These are phyloP conservation scores for Polyporus arcularius DNA, from an alignment of 768 basidiomycete species.

Conservation along the genomic window DNA sequence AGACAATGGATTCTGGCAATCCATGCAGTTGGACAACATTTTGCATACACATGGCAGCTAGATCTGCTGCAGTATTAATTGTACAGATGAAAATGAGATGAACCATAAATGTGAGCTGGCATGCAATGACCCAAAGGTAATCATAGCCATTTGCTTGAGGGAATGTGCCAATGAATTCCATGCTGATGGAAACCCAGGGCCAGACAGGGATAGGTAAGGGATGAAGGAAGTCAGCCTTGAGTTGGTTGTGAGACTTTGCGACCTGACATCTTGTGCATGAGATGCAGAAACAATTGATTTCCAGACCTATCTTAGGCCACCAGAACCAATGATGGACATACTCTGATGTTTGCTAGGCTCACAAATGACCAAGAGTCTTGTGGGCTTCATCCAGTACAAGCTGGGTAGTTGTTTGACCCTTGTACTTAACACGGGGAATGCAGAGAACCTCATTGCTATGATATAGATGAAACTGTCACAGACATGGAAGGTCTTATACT, in stretches of 20 bases:
- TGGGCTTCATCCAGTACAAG: slow-evolving; percentile 34
- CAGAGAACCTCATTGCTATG: slow-evolving; percentile 17
- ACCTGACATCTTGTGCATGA: slow-evolving; percentile 25
- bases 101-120: slow-evolving; percentile 21
- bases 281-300: slow-evolving; percentile 22
- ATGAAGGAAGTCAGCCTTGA: slow-evolving; percentile 32
- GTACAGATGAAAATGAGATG: slow-evolving; percentile 20
- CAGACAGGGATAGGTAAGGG: slow-evolving; percentile 28
- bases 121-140: slow-evolving; percentile 28
- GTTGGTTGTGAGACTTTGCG: slow-evolving; percentile 13
- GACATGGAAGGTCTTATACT: slow-evolving; percentile 6
- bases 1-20: slow-evolving; percentile 26
- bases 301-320: slow-evolving; percentile 31
- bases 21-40: slow-evolving; percentile 27
- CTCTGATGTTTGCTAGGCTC: slow-evolving; percentile 26
- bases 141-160: slow-evolving; percentile 31
- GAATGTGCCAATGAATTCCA: slow-evolving; percentile 43
- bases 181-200: slow-evolving; percentile 40
- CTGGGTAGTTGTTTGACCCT: slow-evolving; percentile 9
- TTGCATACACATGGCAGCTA: slow-evolving; percentile 18
- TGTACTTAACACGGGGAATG: slow-evolving; percentile 21
- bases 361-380: slow-evolving; percentile 35
- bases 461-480: slow-evolving; percentile 5
- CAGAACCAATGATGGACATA: slow-evolving; percentile 38
- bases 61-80: slow-evolving; percentile 14